These are phyloP conservation scores for Pichia sp. DNA, from an alignment of 1,139 yeast genomes.

Conservation along the genomic window DNA sequence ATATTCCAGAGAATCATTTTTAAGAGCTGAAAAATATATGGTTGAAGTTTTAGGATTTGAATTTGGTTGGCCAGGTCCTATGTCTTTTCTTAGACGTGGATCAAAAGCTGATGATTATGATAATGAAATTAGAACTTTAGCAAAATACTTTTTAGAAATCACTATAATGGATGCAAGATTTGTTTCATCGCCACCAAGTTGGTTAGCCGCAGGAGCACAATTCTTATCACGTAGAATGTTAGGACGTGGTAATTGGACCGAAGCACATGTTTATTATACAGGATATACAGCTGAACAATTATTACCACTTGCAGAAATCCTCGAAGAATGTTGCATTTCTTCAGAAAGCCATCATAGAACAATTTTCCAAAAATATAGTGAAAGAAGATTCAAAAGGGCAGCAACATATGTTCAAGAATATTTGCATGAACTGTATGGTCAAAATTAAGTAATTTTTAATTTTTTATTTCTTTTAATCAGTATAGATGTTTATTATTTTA, in stretches of 20 bases:
- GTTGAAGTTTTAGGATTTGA: slow-evolving; percentile 87
- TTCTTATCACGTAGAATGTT: slow-evolving; percentile 73
- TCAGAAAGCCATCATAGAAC: slow-evolving; percentile 76
- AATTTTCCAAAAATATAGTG: slow-evolving; percentile 83
- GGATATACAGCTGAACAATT: slow-evolving; percentile 87
- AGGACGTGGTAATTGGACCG: slow-evolving; percentile 53
- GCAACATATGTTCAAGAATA: slow-evolving; percentile 75
- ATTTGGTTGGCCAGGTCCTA: slow-evolving; percentile 98
- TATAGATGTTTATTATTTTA: neutral
- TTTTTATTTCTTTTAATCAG: neutral
- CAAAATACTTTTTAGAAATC: slow-evolving; percentile 85
- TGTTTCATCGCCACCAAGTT: slow-evolving; percentile 85
- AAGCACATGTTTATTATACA: slow-evolving; percentile 79
- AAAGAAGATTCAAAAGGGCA: slow-evolving; percentile 75
- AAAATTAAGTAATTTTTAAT: neutral
- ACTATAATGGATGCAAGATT: slow-evolving; percentile 88
- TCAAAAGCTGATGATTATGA: slow-evolving; percentile 98
- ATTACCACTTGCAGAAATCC: slow-evolving; percentile 65
- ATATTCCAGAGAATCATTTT: slow-evolving; percentile 73
- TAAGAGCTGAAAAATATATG: slow-evolving; percentile 90
- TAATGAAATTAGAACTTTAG: slow-evolving; percentile 86
- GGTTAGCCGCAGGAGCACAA: slow-evolving; percentile 95
- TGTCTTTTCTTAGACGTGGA: slow-evolving; percentile 89
- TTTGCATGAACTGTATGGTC: slow-evolving; percentile 13
- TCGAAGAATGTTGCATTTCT: slow-evolving; percentile 66